phyloP scores from a whole-genome alignment of 306 rosid species.

The Abrus precatorius region DNA sequence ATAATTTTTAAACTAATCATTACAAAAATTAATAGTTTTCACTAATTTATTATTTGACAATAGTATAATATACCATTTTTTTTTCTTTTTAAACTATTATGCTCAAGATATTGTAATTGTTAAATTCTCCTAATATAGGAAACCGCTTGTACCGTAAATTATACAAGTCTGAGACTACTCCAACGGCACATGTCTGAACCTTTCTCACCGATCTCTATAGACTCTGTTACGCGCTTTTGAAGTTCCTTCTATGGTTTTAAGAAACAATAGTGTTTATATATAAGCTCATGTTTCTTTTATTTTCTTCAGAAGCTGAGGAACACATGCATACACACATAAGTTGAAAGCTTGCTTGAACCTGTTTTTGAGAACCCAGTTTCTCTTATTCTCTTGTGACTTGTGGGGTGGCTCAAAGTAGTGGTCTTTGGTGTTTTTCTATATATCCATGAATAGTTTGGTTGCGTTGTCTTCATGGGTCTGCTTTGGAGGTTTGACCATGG shows the following conservation, averaged over 20 bases:
- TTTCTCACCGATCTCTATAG: neutral
- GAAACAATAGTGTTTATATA: neutral
- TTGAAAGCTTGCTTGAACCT: neutral
- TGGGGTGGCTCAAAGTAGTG: neutral
- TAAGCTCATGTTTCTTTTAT: neutral
- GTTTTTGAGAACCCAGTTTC: slow-evolving; percentile 5
- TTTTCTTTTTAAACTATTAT: too few species aligned
- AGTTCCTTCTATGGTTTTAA: neutral
- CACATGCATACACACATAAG: neutral
- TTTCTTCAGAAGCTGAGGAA: neutral
- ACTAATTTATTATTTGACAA: too few species aligned
- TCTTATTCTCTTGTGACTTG: neutral
- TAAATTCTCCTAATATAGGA: too few species aligned
- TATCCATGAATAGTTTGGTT: neutral
- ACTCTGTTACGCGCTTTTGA: neutral
- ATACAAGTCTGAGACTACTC: neutral
- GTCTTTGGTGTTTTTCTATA: neutral
- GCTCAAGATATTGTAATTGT: too few species aligned
- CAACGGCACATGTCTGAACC: neutral
- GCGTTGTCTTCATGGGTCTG: slow-evolving; percentile 15
- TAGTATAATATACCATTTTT: too few species aligned
- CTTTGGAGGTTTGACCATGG: slow-evolving; percentile 59
- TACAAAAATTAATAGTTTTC: too few species aligned
- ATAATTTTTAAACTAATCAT: too few species aligned
- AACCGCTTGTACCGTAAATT: neutral